Percentiles rank a stretch among this genome's conserved stretches.
phyloP scores from a whole-genome alignment of 192 early-diverging fungal species.

The Umbelopsis ramanniana region DNA sequence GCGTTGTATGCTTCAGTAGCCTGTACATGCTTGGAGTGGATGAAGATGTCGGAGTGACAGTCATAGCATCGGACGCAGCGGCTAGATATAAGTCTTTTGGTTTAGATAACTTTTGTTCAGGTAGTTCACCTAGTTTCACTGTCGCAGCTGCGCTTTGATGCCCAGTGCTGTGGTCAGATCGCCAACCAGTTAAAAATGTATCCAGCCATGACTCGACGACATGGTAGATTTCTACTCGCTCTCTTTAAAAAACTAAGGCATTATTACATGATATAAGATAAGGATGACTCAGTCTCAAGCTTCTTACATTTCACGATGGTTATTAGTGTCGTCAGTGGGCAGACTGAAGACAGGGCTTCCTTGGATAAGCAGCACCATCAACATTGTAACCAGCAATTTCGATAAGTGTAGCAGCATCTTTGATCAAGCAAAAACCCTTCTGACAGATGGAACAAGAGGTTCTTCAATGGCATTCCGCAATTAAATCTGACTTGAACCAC shows the following conservation, averaged over 20 bases:
- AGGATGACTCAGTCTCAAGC: background rate
- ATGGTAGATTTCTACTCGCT: background rate
- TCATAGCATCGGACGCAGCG: background rate
- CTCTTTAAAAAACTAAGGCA: background rate
- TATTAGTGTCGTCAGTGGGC: background rate
- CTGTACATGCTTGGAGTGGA: background rate
- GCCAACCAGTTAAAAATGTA: background rate
- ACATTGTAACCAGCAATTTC: conserved; percentile 3
- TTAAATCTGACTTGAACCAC: background rate
- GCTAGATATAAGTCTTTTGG: background rate
- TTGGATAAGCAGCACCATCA: background rate
- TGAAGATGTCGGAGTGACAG: background rate
- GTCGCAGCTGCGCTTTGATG: too few relatives aligned
- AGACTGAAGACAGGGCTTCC: background rate
- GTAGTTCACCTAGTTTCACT: too few relatives aligned
- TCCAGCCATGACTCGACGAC: conserved; percentile 3
- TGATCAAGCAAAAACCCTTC: background rate
- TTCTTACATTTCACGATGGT: background rate
- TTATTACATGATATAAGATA: background rate
- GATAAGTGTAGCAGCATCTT: background rate
- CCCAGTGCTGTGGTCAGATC: background rate
- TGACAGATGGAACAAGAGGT: background rate
- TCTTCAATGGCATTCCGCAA: background rate
- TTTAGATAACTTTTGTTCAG: too few relatives aligned
- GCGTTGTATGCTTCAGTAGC: background rate